Evolutionary conservation across 768 basidiomycete genomes (phyloP), one percentile per base, ranked within the genome.

Genomic region (Hortiboletus campestris): DNA sequence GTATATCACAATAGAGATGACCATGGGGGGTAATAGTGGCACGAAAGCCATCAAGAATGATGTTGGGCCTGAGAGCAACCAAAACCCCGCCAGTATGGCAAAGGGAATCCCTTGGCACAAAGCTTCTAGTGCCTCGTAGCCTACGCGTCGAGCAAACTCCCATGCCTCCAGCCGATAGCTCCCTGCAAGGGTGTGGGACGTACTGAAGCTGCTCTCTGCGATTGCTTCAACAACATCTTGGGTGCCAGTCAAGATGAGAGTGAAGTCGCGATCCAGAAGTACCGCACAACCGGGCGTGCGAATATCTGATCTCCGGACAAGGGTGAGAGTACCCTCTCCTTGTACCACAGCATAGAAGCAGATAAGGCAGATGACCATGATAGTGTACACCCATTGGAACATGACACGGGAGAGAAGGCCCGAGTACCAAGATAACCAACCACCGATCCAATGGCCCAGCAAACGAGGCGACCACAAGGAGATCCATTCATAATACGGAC

Each of bases 151-250:
- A 16, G 13, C 14, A 13, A 31, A 10, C n/a, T 55, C 17, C 46
- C 39, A 49, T 32, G 3, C 20, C n/a, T 4, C 11, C 13, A 46
- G 10, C 11, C 38, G 54, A 12, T 29, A 6, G 32, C 16, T 46
- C 38, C 42, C 42, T n/a, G 43, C 1, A 25, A 51, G 13, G 13
- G 29, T 22, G 31, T 41, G 47, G 38, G 38, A 52, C 25, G 49
- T 41, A 29, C 16, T 25, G 42, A 59, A 59, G 6, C 38, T 20
- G 11, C 53, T 38, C 39, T 51, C 54, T 20, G 50, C 41, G 20
- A 56, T 44, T 17, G 55, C 45, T 13, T 59, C 54, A 2, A 56
- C 55, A 9, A 49, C 16, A 16, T 20, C 39, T 29, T 41, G 51
- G 47, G 16, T 25, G 16, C 55, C 58, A 1, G 10, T 44, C 14